Evolutionary conservation across 345 rosid genomes (phyloP).

Genomic region (Fremontodendron californicum): DNA sequence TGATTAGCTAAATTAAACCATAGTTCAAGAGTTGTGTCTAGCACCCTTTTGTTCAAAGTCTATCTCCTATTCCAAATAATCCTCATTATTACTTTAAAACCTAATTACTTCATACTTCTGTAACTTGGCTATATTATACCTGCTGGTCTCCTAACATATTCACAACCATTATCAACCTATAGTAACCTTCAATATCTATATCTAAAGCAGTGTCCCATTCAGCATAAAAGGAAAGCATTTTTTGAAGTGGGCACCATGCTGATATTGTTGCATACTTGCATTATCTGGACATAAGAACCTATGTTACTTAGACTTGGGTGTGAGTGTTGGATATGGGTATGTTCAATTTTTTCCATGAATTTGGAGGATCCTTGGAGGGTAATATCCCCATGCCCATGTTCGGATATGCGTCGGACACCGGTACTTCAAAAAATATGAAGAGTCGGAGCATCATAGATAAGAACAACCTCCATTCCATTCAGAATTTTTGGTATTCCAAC

Average conservation of each 20-base stretch:
- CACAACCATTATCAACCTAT: background rate
- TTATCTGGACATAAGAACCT: background rate
- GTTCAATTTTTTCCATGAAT: too few species aligned
- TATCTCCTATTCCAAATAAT: too few species aligned
- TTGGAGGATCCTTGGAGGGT: too few species aligned
- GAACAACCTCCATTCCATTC: background rate
- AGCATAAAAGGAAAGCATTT: background rate
- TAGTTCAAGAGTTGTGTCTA: background rate
- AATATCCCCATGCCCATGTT: too few species aligned
- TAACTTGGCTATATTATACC: background rate
- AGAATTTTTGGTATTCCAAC: background rate
- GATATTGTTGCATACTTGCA: background rate
- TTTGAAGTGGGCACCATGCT: background rate
- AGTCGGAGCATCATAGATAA: too few species aligned
- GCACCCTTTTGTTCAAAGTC: too few species aligned
- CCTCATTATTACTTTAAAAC: background rate
- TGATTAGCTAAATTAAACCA: background rate
- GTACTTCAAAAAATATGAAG: too few species aligned
- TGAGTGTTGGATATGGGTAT: too few species aligned
- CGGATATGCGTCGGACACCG: too few species aligned
- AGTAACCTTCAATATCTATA: background rate
- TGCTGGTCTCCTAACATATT: background rate
- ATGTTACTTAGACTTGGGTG: too few species aligned
- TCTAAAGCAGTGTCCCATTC: background rate
- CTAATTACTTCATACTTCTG: background rate